A percentile compares a stretch with the other conserved stretches of the same genome.
Evolutionary conservation across 768 basidiomycete species (phyloP).

Genomic region (Podaxis mareebaensis): DNA sequence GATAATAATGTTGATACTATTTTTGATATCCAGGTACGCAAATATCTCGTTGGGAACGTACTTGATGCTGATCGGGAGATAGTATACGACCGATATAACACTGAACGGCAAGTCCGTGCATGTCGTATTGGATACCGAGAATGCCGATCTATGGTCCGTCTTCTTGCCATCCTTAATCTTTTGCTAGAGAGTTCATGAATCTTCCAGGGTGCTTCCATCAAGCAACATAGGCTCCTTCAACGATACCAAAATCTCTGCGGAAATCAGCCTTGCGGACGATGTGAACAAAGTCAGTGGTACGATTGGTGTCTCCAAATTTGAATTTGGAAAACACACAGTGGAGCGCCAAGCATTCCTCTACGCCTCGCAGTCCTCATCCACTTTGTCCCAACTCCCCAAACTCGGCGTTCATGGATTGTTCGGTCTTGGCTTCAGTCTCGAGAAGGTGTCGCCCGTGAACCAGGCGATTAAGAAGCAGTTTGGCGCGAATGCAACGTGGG

Average conservation of each 20-base stretch:
- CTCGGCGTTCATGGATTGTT: constrained; percentile 35
- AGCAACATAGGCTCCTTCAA: constrained; percentile 35
- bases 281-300: constrained; percentile 34
- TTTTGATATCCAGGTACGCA: not conserved
- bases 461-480: constrained; percentile 22
- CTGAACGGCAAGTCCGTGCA: constrained; percentile 31
- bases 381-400: constrained; percentile 17
- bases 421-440: constrained; percentile 35
- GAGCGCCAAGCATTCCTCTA: constrained; percentile 34
- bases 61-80: not conserved
- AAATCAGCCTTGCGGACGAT: constrained; percentile 36
- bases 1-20: not conserved
- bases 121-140: constrained; percentile 40
- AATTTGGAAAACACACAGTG: constrained; percentile 32
- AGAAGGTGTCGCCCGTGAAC: constrained; percentile 31
- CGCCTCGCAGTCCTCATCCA: constrained; percentile 20
- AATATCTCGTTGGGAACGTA: not conserved
- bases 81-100: constrained; percentile 35
- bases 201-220: constrained; percentile 33
- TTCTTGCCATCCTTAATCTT: not conserved
- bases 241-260: constrained; percentile 29
- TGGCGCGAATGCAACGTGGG: constrained; percentile 30
- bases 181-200: not conserved
- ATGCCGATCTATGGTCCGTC: constrained; percentile 37
- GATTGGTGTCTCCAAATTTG: constrained; percentile 32